These are phyloP conservation scores for Aspergillus fischeri DNA, from an alignment of 2,329 filamentous ascomycete species.

Conservation along the genomic window DNA sequence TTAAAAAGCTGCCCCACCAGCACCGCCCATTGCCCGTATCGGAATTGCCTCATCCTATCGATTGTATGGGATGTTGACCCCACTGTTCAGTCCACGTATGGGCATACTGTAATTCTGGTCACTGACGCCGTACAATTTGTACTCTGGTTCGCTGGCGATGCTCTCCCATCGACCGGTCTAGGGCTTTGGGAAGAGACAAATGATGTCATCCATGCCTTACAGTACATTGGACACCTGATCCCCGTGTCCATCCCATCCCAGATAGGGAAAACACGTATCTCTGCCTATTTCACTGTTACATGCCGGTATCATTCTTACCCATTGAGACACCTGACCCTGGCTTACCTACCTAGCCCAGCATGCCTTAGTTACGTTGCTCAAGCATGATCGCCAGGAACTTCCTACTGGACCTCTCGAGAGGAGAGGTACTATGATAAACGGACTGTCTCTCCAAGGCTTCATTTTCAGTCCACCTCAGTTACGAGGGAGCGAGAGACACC, in stretches of 20 bases:
- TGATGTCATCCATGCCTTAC: conserved; percentile 24
- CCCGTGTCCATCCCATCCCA: background rate
- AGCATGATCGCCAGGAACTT: no score
- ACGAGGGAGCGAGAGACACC: background rate
- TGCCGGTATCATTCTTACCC: background rate
- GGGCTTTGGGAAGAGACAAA: conserved; percentile 14
- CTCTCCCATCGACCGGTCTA: conserved; percentile 28
- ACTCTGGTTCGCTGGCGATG: conserved; percentile 2
- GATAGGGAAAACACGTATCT: background rate
- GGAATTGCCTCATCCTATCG: background rate
- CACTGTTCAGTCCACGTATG: conserved; percentile 13
- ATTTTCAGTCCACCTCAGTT: no score
- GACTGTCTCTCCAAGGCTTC: no score
- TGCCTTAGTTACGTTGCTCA: no score
- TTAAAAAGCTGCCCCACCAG: background rate
- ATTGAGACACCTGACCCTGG: no score
- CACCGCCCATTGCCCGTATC: background rate
- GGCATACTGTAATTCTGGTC: no score
- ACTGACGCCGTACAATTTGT: no score
- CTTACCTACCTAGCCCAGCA: no score
- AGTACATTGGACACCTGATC: background rate
- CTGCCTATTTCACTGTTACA: background rate
- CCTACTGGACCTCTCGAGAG: no score
- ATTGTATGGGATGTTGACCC: conserved; percentile 5
- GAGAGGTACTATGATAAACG: no score